Evolutionary conservation across 768 basidiomycete species (phyloP), one percentile per base, ranked within the genome.

Genomic region (Nidularia sp.): DNA sequence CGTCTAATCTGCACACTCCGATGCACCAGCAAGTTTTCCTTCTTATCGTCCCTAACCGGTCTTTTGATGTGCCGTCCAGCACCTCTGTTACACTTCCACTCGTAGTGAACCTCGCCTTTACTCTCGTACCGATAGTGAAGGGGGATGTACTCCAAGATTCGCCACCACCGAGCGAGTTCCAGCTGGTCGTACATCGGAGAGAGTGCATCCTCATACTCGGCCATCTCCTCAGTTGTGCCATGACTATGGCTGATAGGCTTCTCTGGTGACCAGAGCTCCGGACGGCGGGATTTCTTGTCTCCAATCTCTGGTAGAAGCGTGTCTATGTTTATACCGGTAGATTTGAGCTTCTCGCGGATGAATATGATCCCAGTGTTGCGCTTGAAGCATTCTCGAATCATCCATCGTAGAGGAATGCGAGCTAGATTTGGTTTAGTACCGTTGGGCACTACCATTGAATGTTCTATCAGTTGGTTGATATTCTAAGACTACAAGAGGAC

Each of bases 71-170:
- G 77, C 22, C 70, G 34, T 52, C 78, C 76, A 8, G 13, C 18
- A 55, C 76, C 74, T 9, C 75, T 63, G 42, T 66, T 66, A 33
- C 75, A 57, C 15, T 66, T 64, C 76, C 74, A 76, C 36, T 60
- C 45, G 49, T 70, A 65, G 53, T 75, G 64, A 4, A 60, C 60
- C 46, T 55, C n/a, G n/a, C n/a, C n/a, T n/a, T n/a, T n/a, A n/a
- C n/a, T 64, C 56, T 77, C 76, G 53, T 69, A 75, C 49, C 69
- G 61, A 51, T 72, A 60, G 10, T 62, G 62, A 49, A 79, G 41
- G 2, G 81, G 84, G 10, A 83, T 43, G 6, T 79, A 4, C 62
- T 92, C 90, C 39, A 90, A 67, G 34, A 81, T 49, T 89, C 89
- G 90, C 89, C 90, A 90, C 0, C 29, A 42, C 47, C 57, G 68